Percentiles rank a stretch among this genome's conserved stretches.
Conservation (phyloP, 1,284 basidiomycete species). For the Melampsora larici-populina region DNA sequence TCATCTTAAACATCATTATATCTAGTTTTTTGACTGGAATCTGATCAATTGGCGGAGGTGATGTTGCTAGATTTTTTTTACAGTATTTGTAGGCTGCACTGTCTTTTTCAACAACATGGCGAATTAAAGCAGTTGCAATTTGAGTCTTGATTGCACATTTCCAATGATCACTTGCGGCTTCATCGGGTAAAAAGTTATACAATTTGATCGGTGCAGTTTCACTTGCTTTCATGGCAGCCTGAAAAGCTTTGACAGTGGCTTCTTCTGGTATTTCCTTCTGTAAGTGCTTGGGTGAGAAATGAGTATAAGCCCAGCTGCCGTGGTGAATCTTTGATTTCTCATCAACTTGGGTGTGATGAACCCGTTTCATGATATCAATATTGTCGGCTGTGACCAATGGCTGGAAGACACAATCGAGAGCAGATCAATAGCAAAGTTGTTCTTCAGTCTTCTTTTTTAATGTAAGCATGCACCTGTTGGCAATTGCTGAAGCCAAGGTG, state of each 20-base stretch:
- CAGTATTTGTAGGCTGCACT: background rate
- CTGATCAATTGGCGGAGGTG: background rate
- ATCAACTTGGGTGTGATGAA: background rate
- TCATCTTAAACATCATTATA: slow-evolving; percentile 16
- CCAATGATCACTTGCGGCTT: background rate
- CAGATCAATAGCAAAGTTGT: background rate
- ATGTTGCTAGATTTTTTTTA: background rate
- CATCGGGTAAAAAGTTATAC: background rate
- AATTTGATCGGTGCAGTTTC: background rate
- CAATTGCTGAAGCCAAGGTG: background rate
- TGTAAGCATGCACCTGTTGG: background rate
- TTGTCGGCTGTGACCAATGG: slow-evolving; percentile 18
- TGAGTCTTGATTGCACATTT: background rate
- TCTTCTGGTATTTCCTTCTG: background rate
- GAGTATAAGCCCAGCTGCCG: slow-evolving; percentile 17
- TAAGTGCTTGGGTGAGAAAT: background rate
- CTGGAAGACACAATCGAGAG: background rate
- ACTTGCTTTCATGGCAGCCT: background rate
- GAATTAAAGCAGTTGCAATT: background rate
- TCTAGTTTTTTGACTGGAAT: background rate
- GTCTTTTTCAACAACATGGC: background rate
- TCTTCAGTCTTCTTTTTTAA: background rate
- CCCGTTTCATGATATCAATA: slow-evolving; percentile 11
- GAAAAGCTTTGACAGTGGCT: background rate
- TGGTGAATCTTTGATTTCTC: background rate